Evolutionary conservation across 1,139 yeast genomes (phyloP), one percentile per base, ranked within the genome.

Genomic region (Chernovozyma aurita): DNA sequence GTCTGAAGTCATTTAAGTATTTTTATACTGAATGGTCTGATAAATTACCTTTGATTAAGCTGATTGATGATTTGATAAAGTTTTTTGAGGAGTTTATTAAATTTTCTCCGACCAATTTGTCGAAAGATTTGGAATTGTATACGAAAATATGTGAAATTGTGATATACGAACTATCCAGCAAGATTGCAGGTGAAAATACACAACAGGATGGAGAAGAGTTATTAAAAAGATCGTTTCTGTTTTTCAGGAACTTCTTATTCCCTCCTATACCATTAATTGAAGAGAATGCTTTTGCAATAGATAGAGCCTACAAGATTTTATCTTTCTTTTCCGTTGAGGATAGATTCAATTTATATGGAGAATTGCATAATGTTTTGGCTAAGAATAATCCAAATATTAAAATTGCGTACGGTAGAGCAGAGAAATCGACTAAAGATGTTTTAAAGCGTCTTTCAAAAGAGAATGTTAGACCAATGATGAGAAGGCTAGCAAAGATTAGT

Each of bases 401-500:
- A 46, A 64, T 80, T 31, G 81, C 85, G 8, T 77, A 78, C 35
- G 75, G 78, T 18, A 74, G 67, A 41, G 85, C 95, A 0, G 95
- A 85, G 53, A 87, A 85, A 51, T 78, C 83, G 26, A 86, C 96
- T 1, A 88, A 84, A 51, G 83, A 81, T 49, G 74, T 84, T 2
- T 64, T 94, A 45, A 90, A 92, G 52, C 70, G 97, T 37, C 68
- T 94, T 14, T 86, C 96, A n/a, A 85, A 84, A 41, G 92, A 86
- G 43, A 90, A 87, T 45, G 83, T 85, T 2, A 70, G 75, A 27
- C 78, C 80, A 18, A 82, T 86, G 76, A 84, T 85, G 76, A 72
- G 95, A 44, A 71, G 80, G 39, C 65, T 92, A 25, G 85, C 95
- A 0, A 81, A 82, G 42, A 68, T 85, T n/a, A 76, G 90, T 21